A percentile compares a stretch with the other conserved stretches of the same genome.
Conservation (phyloP, 139 green algal species). For the Volvox reticuliferus region DNA sequence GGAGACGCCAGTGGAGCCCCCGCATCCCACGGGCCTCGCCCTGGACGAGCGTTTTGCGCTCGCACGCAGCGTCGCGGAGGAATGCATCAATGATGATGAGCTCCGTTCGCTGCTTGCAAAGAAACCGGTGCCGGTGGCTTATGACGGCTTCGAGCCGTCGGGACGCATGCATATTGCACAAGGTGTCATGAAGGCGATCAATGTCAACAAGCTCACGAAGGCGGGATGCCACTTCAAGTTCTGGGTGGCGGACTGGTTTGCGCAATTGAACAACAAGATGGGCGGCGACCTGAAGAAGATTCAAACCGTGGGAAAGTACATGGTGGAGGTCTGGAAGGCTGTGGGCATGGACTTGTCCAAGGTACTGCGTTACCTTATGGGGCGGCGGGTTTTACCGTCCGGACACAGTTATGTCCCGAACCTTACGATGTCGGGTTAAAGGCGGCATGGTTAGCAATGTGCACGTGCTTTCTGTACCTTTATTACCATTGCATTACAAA, state of each 20-base stretch:
- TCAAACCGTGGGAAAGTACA: conserved; percentile 95
- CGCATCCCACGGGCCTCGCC: conserved; percentile 70
- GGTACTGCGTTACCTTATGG: conserved; percentile 25
- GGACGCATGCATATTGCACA: conserved; percentile 96
- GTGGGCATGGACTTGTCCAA: conserved; percentile 95
- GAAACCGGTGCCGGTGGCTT: conserved; percentile 90
- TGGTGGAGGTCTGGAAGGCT: conserved; percentile 99
- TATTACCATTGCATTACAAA: too few relatives aligned
- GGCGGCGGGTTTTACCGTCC: too few relatives aligned
- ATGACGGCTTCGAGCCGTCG: conserved; percentile 99
- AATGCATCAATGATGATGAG: conserved; percentile 96
- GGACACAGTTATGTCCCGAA: too few relatives aligned
- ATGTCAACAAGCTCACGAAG: conserved; percentile 99
- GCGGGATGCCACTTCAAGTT: conserved; percentile 97
- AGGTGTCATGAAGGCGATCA: conserved; percentile 98
- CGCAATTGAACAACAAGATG: conserved; percentile 77
- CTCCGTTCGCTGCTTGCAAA: conserved; percentile 90
- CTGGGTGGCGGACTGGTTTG: conserved; percentile 93
- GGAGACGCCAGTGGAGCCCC: not conserved
- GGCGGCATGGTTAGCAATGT: too few relatives aligned
- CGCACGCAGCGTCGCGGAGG: conserved; percentile 87
- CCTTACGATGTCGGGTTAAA: too few relatives aligned
- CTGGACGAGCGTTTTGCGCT: conserved; percentile 91
- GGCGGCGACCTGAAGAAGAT: conserved; percentile 99
- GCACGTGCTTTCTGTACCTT: too few relatives aligned